Conservation (phyloP, 2,329 filamentous ascomycete genomes). For the Plenodomus biglobosus region DNA sequence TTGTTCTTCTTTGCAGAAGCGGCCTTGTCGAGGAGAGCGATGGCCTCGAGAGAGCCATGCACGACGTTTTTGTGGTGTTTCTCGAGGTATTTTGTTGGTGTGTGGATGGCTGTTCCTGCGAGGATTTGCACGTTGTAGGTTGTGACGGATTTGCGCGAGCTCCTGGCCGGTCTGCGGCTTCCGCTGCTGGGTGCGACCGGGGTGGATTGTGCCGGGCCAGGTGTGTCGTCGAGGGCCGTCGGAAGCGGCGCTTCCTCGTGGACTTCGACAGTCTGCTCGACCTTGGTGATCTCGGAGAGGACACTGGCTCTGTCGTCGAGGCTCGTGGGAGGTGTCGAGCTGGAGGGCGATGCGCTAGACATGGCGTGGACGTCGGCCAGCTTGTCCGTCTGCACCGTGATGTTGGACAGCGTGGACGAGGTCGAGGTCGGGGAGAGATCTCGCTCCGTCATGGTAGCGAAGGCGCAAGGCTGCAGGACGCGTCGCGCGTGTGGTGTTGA, state of each 20-base stretch:
- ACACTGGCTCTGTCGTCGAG: slow-evolving; percentile 64
- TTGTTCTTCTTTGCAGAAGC: slow-evolving; percentile 31
- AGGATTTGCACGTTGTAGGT: slow-evolving; percentile 69
- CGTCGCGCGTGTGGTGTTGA: slow-evolving; percentile 24
- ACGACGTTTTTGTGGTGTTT: slow-evolving; percentile 43
- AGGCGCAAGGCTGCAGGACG: slow-evolving; percentile 15
- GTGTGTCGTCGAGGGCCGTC: slow-evolving; percentile 17
- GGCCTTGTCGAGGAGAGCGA: slow-evolving; percentile 13
- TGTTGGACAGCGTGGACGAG: slow-evolving; percentile 48
- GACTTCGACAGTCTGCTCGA: slow-evolving; percentile 28
- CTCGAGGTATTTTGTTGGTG: slow-evolving; percentile 49
- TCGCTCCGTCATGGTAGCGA: slow-evolving; percentile 36
- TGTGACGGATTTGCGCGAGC: slow-evolving; percentile 59
- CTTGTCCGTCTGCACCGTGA: slow-evolving; percentile 40
- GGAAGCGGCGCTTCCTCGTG: slow-evolving; percentile 22
- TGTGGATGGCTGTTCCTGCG: slow-evolving; percentile 63
- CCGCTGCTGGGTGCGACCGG: slow-evolving; percentile 24
- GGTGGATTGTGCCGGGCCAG: slow-evolving; percentile 20
- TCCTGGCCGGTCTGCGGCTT: slow-evolving; percentile 46
- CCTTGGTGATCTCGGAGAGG: slow-evolving; percentile 43
- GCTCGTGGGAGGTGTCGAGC: slow-evolving; percentile 68
- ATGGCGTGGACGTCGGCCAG: slow-evolving; percentile 39
- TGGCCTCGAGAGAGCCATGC: slow-evolving; percentile 30
- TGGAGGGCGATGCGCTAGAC: slow-evolving; percentile 57
- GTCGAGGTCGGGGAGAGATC: slow-evolving; percentile 42